Evolutionary conservation across 495 filamentous ascomycete genomes (phyloP).

Genomic region (Durotheca rogersii): DNA sequence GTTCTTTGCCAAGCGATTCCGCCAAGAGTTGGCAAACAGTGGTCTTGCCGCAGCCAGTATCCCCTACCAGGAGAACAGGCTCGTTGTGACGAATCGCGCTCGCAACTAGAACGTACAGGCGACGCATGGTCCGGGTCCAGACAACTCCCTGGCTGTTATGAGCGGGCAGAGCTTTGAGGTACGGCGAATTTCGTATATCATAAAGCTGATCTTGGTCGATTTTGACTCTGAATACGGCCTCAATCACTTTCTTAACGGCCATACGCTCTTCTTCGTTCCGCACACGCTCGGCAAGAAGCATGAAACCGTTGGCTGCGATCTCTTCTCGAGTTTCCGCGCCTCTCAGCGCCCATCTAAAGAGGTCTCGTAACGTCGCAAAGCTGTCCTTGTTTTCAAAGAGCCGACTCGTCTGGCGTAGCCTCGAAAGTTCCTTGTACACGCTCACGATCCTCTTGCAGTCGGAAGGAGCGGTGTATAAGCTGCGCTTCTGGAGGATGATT

Average conservation of each 20-base stretch:
- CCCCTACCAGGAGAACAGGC: slow-evolving; percentile 89
- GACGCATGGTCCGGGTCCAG: slow-evolving; percentile 93
- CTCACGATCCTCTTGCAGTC: slow-evolving; percentile 86
- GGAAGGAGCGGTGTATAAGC: slow-evolving; percentile 81
- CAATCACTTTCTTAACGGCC: slow-evolving; percentile 84
- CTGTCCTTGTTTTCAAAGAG: slow-evolving; percentile 97
- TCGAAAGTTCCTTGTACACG: slow-evolving; percentile 90
- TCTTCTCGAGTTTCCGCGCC: slow-evolving; percentile 82
- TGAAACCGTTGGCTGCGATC: slow-evolving; percentile 88
- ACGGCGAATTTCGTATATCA: slow-evolving; percentile 51
- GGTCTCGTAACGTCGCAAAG: slow-evolving; percentile 93
- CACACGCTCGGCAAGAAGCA: slow-evolving; percentile 92
- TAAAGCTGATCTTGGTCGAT: slow-evolving; percentile 77
- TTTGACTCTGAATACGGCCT: slow-evolving; percentile 84
- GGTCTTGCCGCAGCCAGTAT: slow-evolving; percentile 97
- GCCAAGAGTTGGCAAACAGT: slow-evolving; percentile 92
- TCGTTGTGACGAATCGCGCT: slow-evolving; percentile 87
- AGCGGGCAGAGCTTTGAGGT: slow-evolving; percentile 46
- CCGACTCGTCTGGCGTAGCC: slow-evolving; percentile 81
- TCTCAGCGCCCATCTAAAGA: slow-evolving; percentile 95
- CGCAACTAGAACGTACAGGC: slow-evolving; percentile 81
- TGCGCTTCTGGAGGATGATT: slow-evolving; percentile 83
- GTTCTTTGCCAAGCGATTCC: slow-evolving; percentile 66
- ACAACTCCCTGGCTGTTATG: slow-evolving; percentile 65
- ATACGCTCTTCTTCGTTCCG: slow-evolving; percentile 83